phyloP scores from a whole-genome alignment of 768 basidiomycete species.

The Lentinula detonsa region DNA sequence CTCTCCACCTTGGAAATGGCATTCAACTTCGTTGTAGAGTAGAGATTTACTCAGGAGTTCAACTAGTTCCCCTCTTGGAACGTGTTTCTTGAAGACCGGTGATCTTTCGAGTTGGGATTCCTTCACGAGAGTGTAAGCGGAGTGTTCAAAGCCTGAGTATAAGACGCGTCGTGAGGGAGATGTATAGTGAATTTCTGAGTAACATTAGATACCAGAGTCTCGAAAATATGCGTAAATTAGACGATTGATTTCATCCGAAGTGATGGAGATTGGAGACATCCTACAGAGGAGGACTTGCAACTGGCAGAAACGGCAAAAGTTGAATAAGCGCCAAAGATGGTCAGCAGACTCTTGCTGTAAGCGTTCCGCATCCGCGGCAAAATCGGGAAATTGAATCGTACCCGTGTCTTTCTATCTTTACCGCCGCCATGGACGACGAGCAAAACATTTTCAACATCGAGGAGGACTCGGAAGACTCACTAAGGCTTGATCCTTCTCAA shows the following conservation, averaged over 20 bases:
- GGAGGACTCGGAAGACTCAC: background rate
- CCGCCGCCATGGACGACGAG: background rate
- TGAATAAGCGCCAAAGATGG: background rate
- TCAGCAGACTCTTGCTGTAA: background rate
- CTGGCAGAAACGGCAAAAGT: background rate
- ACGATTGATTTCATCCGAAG: slow-evolving; percentile 81
- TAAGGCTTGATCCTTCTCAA: background rate
- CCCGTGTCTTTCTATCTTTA: background rate
- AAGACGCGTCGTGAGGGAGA: slow-evolving; percentile 1
- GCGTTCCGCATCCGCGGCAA: background rate
- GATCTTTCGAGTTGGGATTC: slow-evolving; percentile 70
- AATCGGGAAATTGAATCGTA: background rate
- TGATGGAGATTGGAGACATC: slow-evolving; percentile 52
- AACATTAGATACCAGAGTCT: slow-evolving; percentile 59
- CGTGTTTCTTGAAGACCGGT: slow-evolving; percentile 57
- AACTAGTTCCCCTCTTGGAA: slow-evolving; percentile 76
- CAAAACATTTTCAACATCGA: background rate
- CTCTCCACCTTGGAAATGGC: slow-evolving; percentile 67
- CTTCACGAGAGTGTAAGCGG: slow-evolving; percentile 74
- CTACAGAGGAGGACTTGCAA: background rate
- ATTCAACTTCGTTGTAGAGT: slow-evolving; percentile 77
- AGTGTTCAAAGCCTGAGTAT: slow-evolving; percentile 65
- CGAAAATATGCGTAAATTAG: slow-evolving; percentile 80
- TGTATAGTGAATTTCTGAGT: background rate
- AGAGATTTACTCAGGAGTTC: slow-evolving; percentile 78